Conservation (phyloP, 2,329 filamentous ascomycete species). For the Juglanconis juglandina region DNA sequence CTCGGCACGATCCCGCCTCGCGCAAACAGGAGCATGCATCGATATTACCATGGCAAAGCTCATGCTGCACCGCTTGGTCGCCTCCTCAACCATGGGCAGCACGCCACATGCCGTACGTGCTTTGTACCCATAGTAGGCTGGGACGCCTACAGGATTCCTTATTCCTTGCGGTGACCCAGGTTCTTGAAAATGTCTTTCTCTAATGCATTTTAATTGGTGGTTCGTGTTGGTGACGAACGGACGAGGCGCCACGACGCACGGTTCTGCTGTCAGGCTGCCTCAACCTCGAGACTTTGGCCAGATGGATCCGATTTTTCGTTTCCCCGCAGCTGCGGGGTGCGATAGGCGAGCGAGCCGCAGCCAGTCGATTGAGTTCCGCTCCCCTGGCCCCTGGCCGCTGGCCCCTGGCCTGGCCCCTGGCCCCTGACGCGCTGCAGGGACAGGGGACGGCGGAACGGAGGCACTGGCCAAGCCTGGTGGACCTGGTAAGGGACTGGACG, state of each 20-base stretch:
- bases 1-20: neutral
- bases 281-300: neutral
- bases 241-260: slow-evolving; percentile 1
- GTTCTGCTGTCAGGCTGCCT: slow-evolving; percentile 6
- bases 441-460: neutral
- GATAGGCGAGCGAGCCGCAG: slow-evolving; percentile 3
- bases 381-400: neutral
- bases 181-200: too few relatives aligned
- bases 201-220: neutral
- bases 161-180: neutral
- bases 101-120: slow-evolving; percentile 1
- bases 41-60: neutral
- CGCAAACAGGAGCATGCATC: neutral
- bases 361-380: neutral
- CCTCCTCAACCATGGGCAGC: neutral
- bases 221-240: neutral
- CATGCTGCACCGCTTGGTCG: slow-evolving; percentile 9
- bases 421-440: neutral
- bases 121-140: neutral
- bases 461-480: too few relatives aligned
- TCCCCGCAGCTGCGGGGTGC: neutral
- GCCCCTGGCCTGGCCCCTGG: neutral
- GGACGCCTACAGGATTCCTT: slow-evolving; percentile 4
- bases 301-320: neutral
- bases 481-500: too few relatives aligned